Conservation (phyloP, 345 rosid species). For the Eucalyptus erythrocorys region DNA sequence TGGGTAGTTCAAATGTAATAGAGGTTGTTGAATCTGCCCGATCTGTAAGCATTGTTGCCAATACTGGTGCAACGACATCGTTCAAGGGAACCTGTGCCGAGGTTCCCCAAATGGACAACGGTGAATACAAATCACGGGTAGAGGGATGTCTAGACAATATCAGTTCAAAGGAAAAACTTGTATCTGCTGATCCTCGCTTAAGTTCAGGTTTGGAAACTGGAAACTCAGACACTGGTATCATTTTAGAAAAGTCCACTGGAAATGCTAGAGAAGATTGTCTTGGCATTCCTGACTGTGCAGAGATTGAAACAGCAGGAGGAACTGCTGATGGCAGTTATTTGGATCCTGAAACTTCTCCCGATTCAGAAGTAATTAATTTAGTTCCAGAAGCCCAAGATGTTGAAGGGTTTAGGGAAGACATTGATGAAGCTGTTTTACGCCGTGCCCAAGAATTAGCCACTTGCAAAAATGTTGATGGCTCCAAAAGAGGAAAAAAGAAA, state of each 20-base stretch:
- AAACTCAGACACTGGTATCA: conserved; percentile 10
- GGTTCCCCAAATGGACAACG: conserved; percentile 5
- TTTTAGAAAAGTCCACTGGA: conserved; percentile 24
- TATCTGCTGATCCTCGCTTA: neutral
- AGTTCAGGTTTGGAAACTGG: conserved; percentile 5
- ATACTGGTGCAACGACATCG: neutral
- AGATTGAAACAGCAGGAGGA: conserved; percentile 22
- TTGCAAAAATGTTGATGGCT: conserved; percentile 6
- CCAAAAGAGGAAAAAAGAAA: conserved; percentile 44
- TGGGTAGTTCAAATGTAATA: conserved; percentile 13
- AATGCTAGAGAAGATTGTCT: conserved; percentile 19
- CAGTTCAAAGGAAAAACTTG: neutral
- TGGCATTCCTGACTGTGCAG: conserved; percentile 11
- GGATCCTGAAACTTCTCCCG: conserved; percentile 91
- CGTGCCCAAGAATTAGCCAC: conserved; percentile 13
- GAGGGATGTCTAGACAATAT: neutral
- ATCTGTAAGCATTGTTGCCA: conserved; percentile 10
- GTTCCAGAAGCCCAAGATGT: conserved; percentile 44
- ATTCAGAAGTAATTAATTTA: conserved; percentile 89
- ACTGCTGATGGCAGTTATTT: conserved; percentile 25
- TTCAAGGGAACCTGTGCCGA: conserved; percentile 8
- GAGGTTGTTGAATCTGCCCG: conserved; percentile 22
- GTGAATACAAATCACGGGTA: neutral
- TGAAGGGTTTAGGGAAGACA: conserved; percentile 25
- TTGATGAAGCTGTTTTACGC: conserved; percentile 17